Percentiles rank a stretch among this genome's conserved stretches.
These are phyloP conservation scores for Phenoliferia sp. DNA, from an alignment of 1,284 basidiomycete species.

Conservation along the genomic window DNA sequence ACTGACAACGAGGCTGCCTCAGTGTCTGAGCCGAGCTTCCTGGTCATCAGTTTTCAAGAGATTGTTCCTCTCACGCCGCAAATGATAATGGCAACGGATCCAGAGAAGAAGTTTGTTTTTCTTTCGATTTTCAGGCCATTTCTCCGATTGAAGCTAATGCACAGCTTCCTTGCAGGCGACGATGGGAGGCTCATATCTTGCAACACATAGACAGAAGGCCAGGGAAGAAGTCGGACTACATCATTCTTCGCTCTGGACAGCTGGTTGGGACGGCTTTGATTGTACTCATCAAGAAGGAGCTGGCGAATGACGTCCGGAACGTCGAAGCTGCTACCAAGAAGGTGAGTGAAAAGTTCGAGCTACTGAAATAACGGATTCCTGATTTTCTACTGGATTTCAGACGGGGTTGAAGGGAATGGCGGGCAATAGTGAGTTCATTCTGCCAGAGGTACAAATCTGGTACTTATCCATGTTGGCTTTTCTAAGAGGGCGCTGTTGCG, in stretches of 20 bases:
- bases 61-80: slow-evolving; percentile 95
- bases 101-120: slow-evolving; percentile 69
- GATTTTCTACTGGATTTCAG: slow-evolving; percentile 46
- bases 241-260: slow-evolving; percentile 84
- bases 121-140: background rate
- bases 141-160: slow-evolving; percentile 3
- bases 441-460: background rate
- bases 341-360: slow-evolving; percentile 48
- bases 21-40: slow-evolving; percentile 69
- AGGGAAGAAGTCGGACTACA: slow-evolving; percentile 62
- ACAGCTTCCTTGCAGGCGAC: slow-evolving; percentile 50
- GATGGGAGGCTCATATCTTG: slow-evolving; percentile 81
- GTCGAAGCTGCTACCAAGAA: slow-evolving; percentile 91
- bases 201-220: slow-evolving; percentile 64
- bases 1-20: background rate
- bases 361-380: background rate
- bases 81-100: slow-evolving; percentile 87
- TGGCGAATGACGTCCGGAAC: slow-evolving; percentile 74
- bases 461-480: accelerated
- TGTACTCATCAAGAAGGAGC: slow-evolving; percentile 69
- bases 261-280: slow-evolving; percentile 92
- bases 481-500: slow-evolving; percentile 61
- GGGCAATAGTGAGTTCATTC: slow-evolving; percentile 62
- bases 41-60: slow-evolving; percentile 93
- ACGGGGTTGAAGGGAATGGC: slow-evolving; percentile 95